Evolutionary conservation across 176 grass and related monocot species (phyloP), one percentile per base, ranked within the genome.

Genomic region (Eragrostis curvula): DNA sequence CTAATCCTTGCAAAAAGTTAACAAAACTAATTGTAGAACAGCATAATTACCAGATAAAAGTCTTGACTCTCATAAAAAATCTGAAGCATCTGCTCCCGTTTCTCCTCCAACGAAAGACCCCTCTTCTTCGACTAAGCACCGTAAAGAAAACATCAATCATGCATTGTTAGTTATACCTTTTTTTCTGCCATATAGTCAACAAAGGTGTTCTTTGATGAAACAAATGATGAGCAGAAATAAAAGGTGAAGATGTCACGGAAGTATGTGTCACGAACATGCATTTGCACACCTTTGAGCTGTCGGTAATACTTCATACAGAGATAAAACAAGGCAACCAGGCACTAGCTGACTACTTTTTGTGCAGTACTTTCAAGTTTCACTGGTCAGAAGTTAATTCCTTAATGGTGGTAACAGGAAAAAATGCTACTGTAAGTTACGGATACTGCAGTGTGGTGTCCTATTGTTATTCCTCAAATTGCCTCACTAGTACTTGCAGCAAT

Each of bases 41-140:
- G 41, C 59, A 17, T 51, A 72, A 64, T 91, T 72, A 98, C 96
- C 68, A 98, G 90, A 88, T 88, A 95, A 84, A 98, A 95, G 36
- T 93, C 90, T 58, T 98, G 96, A 42, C 83, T 91, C 12, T 90
- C 92, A 4, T 95, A 95, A 74, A 98, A 95, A 36, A 98, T 95
- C 47, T 98, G 96, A 88, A 98, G 96, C 90, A 98, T 98, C 23
- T 98, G 96, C 77, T 98, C 96, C 23, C 90, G 75, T 61, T 98
- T 98, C 84, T 98, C 96, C 88, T 98, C 92, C 81, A 98, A 75
- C 0, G 90, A 95, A 79, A 95, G 96, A 6, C 96, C 92, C 88
- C 96, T 95, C 88, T 98, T 98, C 96, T 95, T 98, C 13, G 96
- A 98, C 96, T 98, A 80, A 28, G n/a, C 17, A 63, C 0, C 24